A percentile compares a stretch with the other conserved stretches of the same genome.
These are phyloP conservation scores for Elsinoe australis DNA, from an alignment of 2,329 filamentous ascomycete genomes.

Conservation along the genomic window DNA sequence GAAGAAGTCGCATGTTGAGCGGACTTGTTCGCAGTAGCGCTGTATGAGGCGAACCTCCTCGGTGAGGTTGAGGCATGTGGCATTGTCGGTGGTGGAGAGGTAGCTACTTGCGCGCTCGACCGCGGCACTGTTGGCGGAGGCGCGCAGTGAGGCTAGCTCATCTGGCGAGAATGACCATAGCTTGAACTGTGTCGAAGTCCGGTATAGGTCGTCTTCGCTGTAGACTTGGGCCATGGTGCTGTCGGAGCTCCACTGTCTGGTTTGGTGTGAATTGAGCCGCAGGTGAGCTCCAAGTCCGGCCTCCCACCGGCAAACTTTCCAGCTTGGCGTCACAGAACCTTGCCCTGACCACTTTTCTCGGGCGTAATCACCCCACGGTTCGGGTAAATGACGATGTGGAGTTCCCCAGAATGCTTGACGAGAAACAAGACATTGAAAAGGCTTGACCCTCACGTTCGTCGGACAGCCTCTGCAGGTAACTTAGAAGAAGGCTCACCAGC, in stretches of 20 bases:
- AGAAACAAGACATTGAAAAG: background rate
- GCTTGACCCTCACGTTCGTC: too few species aligned
- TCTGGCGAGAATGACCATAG: slow-evolving; percentile 84
- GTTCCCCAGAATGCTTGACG: slow-evolving; percentile 8
- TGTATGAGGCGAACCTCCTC: slow-evolving; percentile 78
- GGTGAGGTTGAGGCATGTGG: slow-evolving; percentile 67
- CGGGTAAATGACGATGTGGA: slow-evolving; percentile 4
- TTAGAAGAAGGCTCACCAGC: too few species aligned
- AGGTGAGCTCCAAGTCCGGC: slow-evolving; percentile 7
- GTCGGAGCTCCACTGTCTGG: background rate
- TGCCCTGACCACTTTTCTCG: background rate
- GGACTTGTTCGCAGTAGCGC: slow-evolving; percentile 58
- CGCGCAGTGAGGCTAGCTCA: slow-evolving; percentile 62
- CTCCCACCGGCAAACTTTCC: slow-evolving; percentile 5
- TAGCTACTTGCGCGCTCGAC: slow-evolving; percentile 57
- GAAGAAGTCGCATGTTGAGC: slow-evolving; percentile 49
- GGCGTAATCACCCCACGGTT: background rate
- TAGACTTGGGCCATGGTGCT: slow-evolving; percentile 32
- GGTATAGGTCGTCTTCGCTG: slow-evolving; percentile 87
- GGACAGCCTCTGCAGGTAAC: too few species aligned
- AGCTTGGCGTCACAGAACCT: slow-evolving; percentile 8
- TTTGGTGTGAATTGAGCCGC: background rate
- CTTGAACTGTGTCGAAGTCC: slow-evolving; percentile 79
- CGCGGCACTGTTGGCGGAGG: slow-evolving; percentile 72
- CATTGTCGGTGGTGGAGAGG: slow-evolving; percentile 34